A percentile compares a stretch with the other conserved stretches of the same genome.
Evolutionary conservation across 2,329 filamentous ascomycete species (phyloP).

Genomic region (Colletotrichum tabaci): DNA sequence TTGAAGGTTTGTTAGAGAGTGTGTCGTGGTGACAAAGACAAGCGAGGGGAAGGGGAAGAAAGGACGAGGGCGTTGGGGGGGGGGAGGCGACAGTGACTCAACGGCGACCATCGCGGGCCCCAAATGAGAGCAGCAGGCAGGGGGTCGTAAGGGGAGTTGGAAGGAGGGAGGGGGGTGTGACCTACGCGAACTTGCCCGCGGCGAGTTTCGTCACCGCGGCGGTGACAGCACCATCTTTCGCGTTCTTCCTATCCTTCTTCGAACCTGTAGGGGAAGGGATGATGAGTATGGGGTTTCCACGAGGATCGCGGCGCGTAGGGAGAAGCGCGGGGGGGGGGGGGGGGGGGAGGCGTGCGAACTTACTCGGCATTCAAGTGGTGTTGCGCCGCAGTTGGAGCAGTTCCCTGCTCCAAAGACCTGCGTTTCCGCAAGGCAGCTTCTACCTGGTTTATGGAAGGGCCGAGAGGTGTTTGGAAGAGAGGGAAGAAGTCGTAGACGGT

Average conservation of each 20-base stretch:
- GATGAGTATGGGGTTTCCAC: conserved; percentile 10
- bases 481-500: not conserved
- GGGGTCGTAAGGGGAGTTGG: conserved; percentile 4
- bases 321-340: not conserved
- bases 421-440: conserved; percentile 42
- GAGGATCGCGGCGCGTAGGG: not conserved
- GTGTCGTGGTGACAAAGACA: conserved; percentile 43
- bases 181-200: conserved; percentile 67
- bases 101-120: conserved; percentile 43
- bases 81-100: conserved; percentile 46
- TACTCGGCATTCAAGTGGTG: conserved; percentile 45
- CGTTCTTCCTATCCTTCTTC: conserved; percentile 70
- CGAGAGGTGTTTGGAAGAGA: conserved; percentile 8
- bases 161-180: conserved; percentile 38
- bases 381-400: conserved; percentile 44
- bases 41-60: conserved; percentile 24
- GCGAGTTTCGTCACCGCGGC: conserved; percentile 68
- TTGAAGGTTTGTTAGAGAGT: conserved; percentile 27
- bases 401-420: conserved; percentile 41
- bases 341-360: conserved; percentile 24
- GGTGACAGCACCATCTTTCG: conserved; percentile 67
- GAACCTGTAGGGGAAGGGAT: conserved; percentile 50
- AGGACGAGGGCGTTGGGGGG: conserved; percentile 20
- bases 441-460: conserved; percentile 18
- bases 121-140: not conserved